phyloP scores from a whole-genome alignment of 352 stramenopile genomes.

The Blastocystis sp. region DNA sequence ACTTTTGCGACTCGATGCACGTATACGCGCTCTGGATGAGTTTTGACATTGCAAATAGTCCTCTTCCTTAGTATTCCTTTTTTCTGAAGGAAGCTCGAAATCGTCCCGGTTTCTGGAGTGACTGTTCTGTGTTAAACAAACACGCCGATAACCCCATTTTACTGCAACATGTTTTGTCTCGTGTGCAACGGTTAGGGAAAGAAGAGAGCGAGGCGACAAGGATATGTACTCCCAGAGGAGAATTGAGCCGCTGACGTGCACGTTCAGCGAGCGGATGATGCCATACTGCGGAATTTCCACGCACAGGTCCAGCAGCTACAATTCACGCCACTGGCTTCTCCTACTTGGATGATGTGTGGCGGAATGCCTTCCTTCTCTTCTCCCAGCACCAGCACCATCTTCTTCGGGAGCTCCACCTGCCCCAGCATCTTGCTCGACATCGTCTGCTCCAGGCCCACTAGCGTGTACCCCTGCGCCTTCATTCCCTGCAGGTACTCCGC shows the following conservation, averaged over 20 bases:
- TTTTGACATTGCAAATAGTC: constrained; percentile 26
- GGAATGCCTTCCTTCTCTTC: constrained; percentile 83
- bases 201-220: neutral
- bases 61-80: neutral
- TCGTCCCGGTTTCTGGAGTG: neutral
- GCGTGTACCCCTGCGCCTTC: constrained; percentile 78
- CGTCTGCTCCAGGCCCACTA: constrained; percentile 82
- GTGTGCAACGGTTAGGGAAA: neutral
- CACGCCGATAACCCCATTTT: neutral
- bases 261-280: constrained; percentile 82
- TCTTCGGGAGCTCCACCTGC: constrained; percentile 77
- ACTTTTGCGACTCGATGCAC: constrained; percentile 47
- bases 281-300: constrained; percentile 85
- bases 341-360: constrained; percentile 78
- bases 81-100: neutral
- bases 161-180: constrained; percentile 14
- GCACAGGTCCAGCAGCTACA: constrained; percentile 77
- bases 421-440: constrained; percentile 77
- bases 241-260: constrained; percentile 82
- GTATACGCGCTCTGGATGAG: constrained; percentile 53
- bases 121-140: constrained; percentile 24
- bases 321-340: neutral
- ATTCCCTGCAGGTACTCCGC: constrained; percentile 71
- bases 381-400: constrained; percentile 81
- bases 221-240: constrained; percentile 82